Conservation (phyloP, 768 basidiomycete species). For the Mycena rebaudengoi region DNA sequence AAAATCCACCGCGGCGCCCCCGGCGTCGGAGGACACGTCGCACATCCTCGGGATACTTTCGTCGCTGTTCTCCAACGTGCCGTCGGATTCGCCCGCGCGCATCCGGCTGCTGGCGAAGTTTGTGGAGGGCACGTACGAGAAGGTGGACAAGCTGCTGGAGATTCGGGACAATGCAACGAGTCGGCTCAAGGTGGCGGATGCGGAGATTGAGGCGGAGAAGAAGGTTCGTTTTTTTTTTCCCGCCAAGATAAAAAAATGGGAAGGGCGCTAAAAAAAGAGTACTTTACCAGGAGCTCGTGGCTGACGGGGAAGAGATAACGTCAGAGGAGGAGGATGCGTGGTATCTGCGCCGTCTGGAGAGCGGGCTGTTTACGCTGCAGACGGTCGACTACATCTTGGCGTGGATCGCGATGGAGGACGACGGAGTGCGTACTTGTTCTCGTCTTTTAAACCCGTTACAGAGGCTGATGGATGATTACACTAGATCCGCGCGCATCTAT, state of each 20-base stretch:
- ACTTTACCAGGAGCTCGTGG: constrained; percentile 55
- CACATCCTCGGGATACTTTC: constrained; percentile 90
- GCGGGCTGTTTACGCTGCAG: constrained; percentile 89
- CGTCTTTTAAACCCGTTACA: background rate
- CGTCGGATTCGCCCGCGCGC: constrained; percentile 83
- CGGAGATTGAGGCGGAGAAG: constrained; percentile 74
- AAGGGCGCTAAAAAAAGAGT: no score
- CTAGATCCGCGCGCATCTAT: constrained; percentile 81
- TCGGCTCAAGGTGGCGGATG: constrained; percentile 68
- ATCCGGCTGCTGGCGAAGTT: constrained; percentile 92
- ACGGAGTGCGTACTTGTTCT: constrained; percentile 73
- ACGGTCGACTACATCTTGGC: constrained; percentile 93
- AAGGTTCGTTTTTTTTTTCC: constrained; percentile 63
- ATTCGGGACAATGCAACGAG: constrained; percentile 75
- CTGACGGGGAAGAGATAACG: constrained; percentile 63
- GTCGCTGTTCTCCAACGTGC: constrained; percentile 87
- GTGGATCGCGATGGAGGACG: constrained; percentile 98
- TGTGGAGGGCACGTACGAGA: constrained; percentile 92
- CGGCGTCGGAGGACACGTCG: constrained; percentile 81
- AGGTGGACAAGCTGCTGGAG: constrained; percentile 92
- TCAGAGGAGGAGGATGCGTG: constrained; percentile 76
- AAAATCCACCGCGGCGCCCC: constrained; percentile 54
- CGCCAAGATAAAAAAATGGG: no score
- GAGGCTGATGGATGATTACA: background rate
- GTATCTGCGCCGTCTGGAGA: constrained; percentile 89